Percentiles rank a stretch among this genome's conserved stretches.
phyloP scores from a whole-genome alignment of 169 alveolate genomes.

The Plasmodium billcollinsi region DNA sequence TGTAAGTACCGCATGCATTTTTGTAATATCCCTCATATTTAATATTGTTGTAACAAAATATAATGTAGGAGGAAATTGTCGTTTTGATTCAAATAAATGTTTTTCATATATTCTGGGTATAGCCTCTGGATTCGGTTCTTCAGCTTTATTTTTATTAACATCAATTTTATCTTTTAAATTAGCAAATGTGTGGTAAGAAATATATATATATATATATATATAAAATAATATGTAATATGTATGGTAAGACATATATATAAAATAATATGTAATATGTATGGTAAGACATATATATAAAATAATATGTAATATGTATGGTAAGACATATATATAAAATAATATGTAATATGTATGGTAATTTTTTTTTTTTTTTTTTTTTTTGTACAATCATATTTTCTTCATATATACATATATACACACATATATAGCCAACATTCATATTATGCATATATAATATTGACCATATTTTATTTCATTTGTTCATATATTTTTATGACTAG shows the following conservation, averaged over 20 bases:
- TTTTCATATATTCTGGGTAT: background rate
- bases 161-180: constrained; percentile 36
- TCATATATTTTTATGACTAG: no score
- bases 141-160: constrained; percentile 22
- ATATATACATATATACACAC: background rate
- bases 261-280: no score
- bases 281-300: background rate
- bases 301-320: no score
- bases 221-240: background rate
- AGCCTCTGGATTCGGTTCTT: constrained; percentile 27
- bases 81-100: background rate
- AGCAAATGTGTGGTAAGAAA: constrained; percentile 11
- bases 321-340: no score
- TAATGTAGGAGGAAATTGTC: background rate
- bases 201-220: background rate
- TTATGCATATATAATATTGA: background rate
- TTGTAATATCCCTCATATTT: constrained; percentile 12
- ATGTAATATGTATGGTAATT: background rate
- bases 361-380: background rate
- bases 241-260: no score
- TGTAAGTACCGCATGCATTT: constrained; percentile 40
- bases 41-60: constrained; percentile 13
- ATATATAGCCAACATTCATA: background rate
- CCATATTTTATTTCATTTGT: no score
- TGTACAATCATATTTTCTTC: background rate